Evolutionary conservation across 192 early-diverging fungal species (phyloP).

Genomic region (Chytriomyces sp.): DNA sequence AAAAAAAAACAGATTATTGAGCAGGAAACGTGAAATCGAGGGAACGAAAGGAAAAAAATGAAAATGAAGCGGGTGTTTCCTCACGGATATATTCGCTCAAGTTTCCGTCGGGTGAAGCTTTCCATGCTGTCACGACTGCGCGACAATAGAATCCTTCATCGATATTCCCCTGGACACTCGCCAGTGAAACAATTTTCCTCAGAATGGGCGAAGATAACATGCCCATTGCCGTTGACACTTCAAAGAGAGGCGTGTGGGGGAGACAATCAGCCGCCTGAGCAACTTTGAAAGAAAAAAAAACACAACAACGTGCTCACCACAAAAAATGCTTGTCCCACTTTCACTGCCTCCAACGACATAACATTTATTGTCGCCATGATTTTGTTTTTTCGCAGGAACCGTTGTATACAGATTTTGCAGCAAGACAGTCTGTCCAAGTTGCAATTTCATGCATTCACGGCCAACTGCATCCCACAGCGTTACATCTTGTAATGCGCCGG

Average conservation of each 20-base stretch:
- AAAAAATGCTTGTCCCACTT: conserved; percentile 18
- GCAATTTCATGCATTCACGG: background rate
- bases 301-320: background rate
- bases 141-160: conserved; percentile 18
- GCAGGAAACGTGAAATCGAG: background rate
- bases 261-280: background rate
- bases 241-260: no score
- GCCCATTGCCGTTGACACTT: conserved; percentile 24
- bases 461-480: conserved; percentile 27
- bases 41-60: no score
- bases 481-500: background rate
- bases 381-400: background rate
- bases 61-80: no score
- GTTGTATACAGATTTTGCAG: conserved; percentile 15
- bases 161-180: background rate
- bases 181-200: conserved; percentile 1
- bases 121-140: background rate
- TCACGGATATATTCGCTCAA: conserved; percentile 30
- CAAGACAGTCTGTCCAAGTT: conserved; percentile 26
- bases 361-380: background rate
- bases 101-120: background rate
- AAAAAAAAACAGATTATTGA: background rate
- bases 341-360: conserved; percentile 15
- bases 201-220: conserved; percentile 16
- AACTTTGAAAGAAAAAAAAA: background rate